Percentiles rank a stretch among this genome's conserved stretches.
Conservation (phyloP, 805 yeast genomes). For the Vanderwaltozyma polyspora region DNA sequence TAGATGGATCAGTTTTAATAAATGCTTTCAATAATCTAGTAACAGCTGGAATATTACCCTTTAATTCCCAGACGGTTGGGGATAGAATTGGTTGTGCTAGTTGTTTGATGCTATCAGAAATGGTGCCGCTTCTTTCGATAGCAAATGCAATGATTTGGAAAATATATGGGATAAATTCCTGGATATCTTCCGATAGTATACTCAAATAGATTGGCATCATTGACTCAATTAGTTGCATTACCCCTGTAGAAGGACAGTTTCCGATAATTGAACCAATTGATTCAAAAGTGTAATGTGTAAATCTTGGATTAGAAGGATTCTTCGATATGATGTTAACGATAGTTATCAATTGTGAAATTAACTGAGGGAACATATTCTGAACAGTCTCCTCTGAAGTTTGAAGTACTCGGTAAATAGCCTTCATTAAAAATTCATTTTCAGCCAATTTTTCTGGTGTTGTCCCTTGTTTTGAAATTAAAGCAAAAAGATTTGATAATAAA, state of each 20-base stretch:
- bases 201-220: slow-evolving; percentile 58
- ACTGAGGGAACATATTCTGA: slow-evolving; percentile 33
- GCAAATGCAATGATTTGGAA: slow-evolving; percentile 81
- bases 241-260: slow-evolving; percentile 29
- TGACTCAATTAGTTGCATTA: slow-evolving; percentile 27
- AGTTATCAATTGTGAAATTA: slow-evolving; percentile 52
- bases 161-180: slow-evolving; percentile 87
- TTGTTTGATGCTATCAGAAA: slow-evolving; percentile 56
- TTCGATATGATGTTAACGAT: slow-evolving; percentile 62
- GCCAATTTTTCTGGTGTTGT: slow-evolving; percentile 80
- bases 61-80: slow-evolving; percentile 87
- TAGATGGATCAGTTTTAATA: slow-evolving; percentile 28
- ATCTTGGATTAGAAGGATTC: slow-evolving; percentile 93
- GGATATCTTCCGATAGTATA: slow-evolving; percentile 72
- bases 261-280: slow-evolving; percentile 68
- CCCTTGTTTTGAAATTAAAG: slow-evolving; percentile 48
- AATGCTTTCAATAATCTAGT: slow-evolving; percentile 69
- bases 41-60: slow-evolving; percentile 90
- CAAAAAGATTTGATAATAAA: slow-evolving; percentile 54
- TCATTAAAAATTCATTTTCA: slow-evolving; percentile 90
- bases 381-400: slow-evolving; percentile 60
- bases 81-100: slow-evolving; percentile 73
- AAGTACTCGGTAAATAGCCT: slow-evolving; percentile 72
- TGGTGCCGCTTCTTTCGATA: slow-evolving; percentile 41
- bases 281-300: slow-evolving; percentile 85